Evolutionary conservation across 2,329 filamentous ascomycete genomes (phyloP), one percentile per base, ranked within the genome.

Genomic region (Exophiala phaeomuriformis): DNA sequence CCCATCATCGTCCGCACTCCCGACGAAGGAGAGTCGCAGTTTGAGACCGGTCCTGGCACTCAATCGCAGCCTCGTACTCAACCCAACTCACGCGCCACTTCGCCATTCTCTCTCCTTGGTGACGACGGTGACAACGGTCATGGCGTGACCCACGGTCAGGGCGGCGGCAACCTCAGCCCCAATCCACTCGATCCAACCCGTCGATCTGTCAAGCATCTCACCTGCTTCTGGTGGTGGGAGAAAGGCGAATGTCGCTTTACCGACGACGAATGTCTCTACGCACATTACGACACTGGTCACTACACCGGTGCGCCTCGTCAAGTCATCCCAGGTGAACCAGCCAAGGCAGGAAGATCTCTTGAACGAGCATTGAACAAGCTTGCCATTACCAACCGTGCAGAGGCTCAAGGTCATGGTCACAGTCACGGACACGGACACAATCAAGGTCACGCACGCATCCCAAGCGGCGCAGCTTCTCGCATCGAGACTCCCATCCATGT

Each of bases 171-270:
- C 4, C 4, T 27, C 39, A 41, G 32, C 8, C n/a, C 29, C 42
- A 45, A 45, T 32, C 7, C 28, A 9, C 39, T 45, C 10, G 41
- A 47, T 9, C 55, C 39, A 49, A 51, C 19, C n/a, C 55, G 47
- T 37, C 48, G 51, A 31, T 62, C 59, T 19, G 60, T 66, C 27
- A 67, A 66, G 58, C 60, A 63, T 32, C 52, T 67, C 33, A 68
- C 66, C 8, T 69, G 67, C 54, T 65, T 61, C 53, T 68, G 60
- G 56, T 69, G 65, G 66, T 52, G 56, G 29, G 58, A 58, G 19
- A 59, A 60, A 10, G 59, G 61, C 19, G 35, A 50, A 35, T 69
- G 67, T 56, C 63, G 54, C 39, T 60, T 61, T 36, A 51, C 53
- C 3, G 61, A 61, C 27, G 55, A 62, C 30, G 56, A 63, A 5